These are phyloP conservation scores for Phaeodactylum tricornutum DNA, from an alignment of 108 stramenopile species.

Conservation along the genomic window DNA sequence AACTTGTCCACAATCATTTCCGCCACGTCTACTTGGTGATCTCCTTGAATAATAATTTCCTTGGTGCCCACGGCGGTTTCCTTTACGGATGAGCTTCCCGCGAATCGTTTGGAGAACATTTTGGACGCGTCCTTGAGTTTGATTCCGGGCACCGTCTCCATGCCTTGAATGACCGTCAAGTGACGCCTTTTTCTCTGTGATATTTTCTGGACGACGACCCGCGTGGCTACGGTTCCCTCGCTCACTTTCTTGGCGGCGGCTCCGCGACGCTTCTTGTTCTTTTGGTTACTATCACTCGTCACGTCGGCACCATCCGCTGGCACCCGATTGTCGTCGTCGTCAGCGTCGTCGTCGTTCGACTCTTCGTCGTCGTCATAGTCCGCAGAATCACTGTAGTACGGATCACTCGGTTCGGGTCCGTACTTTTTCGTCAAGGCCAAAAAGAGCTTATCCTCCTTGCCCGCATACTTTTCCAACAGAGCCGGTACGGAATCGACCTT, in stretches of 20 bases:
- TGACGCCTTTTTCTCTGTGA: conserved; percentile 76
- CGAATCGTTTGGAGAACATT: conserved; percentile 86
- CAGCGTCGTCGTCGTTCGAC: conserved; percentile 27
- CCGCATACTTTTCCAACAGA: conserved; percentile 76
- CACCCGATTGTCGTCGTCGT: conserved; percentile 21
- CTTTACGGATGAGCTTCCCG: conserved; percentile 86
- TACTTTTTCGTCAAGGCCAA: conserved; percentile 78
- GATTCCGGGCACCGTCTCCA: conserved; percentile 83
- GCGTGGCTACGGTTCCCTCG: conserved; percentile 4
- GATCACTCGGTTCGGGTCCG: conserved; percentile 83
- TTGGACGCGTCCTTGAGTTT: conserved; percentile 94
- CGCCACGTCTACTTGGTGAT: conserved; percentile 90
- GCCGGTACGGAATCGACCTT: conserved; percentile 61
- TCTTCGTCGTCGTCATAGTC: conserved; percentile 49
- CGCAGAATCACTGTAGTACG: conserved; percentile 42
- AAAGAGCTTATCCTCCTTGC: conserved; percentile 88
- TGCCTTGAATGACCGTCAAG: conserved; percentile 81
- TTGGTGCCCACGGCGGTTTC: conserved; percentile 49
- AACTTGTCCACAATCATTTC: conserved; percentile 84
- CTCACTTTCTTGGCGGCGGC: conserved; percentile 58
- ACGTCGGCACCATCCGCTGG: conserved; percentile 23
- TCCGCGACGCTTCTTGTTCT: conserved; percentile 54
- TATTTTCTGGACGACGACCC: conserved; percentile 75
- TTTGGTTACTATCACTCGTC: conserved; percentile 9
- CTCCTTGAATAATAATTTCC: conserved; percentile 95